Conservation (phyloP, 2,329 filamentous ascomycete genomes). For the Ilyonectria destructans region DNA sequence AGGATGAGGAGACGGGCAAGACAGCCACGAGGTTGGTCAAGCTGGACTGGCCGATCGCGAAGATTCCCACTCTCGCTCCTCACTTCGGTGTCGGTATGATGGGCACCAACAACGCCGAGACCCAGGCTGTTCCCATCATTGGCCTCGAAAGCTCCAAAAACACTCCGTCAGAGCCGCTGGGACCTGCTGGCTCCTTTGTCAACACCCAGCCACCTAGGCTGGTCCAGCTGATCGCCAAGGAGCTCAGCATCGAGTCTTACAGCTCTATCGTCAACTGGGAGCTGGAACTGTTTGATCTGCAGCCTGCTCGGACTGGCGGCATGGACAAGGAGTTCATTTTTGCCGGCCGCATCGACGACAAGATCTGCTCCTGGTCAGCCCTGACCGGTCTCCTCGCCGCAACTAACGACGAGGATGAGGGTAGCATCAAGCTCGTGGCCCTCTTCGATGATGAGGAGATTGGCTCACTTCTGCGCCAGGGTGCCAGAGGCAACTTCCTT, state of each 20-base stretch:
- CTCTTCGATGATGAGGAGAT: conserved; percentile 99
- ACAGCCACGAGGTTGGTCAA: conserved; percentile 88
- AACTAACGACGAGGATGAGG: conserved; percentile 69
- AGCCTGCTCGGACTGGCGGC: conserved; percentile 87
- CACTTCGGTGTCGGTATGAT: conserved; percentile 89
- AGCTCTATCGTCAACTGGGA: conserved; percentile 94
- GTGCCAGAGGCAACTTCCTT: conserved; percentile 91
- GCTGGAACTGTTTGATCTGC: conserved; percentile 92
- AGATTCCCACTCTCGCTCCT: conserved; percentile 91
- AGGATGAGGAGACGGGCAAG: conserved; percentile 80
- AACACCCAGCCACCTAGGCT: conserved; percentile 89
- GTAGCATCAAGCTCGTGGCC: conserved; percentile 90
- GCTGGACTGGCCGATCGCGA: conserved; percentile 94
- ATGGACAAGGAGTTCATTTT: conserved; percentile 96
- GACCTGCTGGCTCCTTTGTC: conserved; percentile 80
- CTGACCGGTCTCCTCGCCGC: conserved; percentile 86
- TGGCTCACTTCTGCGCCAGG: conserved; percentile 90
- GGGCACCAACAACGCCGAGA: conserved; percentile 85
- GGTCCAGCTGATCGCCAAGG: conserved; percentile 84
- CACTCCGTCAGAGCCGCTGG: conserved; percentile 63
- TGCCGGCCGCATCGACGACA: conserved; percentile 95
- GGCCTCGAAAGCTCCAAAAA: conserved; percentile 81
- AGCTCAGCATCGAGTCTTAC: conserved; percentile 82
- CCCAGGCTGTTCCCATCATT: conserved; percentile 94
- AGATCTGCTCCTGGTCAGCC: conserved; percentile 95